Evolutionary conservation across 805 yeast genomes (phyloP), one percentile per base, ranked within the genome.

Genomic region (Brettanomyces bruxellensis): DNA sequence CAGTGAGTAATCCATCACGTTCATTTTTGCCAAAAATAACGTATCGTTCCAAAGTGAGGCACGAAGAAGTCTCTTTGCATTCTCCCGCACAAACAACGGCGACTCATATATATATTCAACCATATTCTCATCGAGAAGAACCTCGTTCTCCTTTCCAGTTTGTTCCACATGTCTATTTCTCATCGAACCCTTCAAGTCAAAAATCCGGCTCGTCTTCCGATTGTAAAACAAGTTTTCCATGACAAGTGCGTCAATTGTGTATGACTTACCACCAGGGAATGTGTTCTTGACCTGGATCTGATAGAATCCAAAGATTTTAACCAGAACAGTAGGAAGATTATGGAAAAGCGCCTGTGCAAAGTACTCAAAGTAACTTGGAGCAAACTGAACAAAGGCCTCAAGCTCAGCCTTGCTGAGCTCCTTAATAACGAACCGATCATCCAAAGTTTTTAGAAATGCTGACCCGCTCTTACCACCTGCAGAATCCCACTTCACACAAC

Each of bases 151-250:
- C 58, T 80, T 83, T 5, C 99, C 99, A 0, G 99, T 95, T 61
- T 91, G 96, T 55, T 90, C 84, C 35, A 91, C 99, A 58, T 91
- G 97, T 53, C 99, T 73, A 64, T 93, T 93, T 51, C 99, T 72
- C 98, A 93, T 93, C 0, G 98, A 90, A 0, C 99, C 99, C 63
- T 93, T 93, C 64, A 93, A 75, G 64, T 93, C 99, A 66, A 93
- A 93, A 41, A 91, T 89, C 51, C 97, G 69, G 12, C 87, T 73
- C 48, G 90, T 84, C 54, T 83, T 83, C 46, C 81, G 75, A 53
- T 86, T 84, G 62, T 89, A 91, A 59, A 93, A 93, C 48, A 93
- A 67, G 60, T 93, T 93, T 66, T 93, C 99, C 96, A 90, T 91
- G 36, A 93, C 90, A 50, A 95, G 72, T 24, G 91, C 85, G 63